phyloP scores from a whole-genome alignment of 805 yeast genomes.

The Ogataea pignaliae region DNA sequence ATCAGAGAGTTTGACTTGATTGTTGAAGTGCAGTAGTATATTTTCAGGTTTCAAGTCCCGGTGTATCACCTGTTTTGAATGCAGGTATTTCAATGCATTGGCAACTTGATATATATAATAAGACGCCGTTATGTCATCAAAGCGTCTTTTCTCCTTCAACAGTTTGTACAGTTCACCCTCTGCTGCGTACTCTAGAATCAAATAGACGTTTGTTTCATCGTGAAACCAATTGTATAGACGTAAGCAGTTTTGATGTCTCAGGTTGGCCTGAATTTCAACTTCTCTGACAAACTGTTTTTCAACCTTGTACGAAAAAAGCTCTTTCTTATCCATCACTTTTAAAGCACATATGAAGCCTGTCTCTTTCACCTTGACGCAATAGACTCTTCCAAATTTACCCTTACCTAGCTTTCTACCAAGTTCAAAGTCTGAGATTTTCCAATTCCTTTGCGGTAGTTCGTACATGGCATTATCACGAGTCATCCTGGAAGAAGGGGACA shows the following conservation, averaged over 20 bases:
- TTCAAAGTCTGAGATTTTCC: conserved; percentile 59
- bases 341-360: conserved; percentile 84
- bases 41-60: conserved; percentile 95
- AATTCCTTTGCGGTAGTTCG: conserved; percentile 9
- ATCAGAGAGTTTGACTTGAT: conserved; percentile 80
- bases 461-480: too few relatives aligned
- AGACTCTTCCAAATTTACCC: conserved; percentile 91
- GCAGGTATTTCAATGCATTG: conserved; percentile 71
- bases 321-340: conserved; percentile 85
- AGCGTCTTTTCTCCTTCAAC: conserved; percentile 60
- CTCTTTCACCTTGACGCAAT: conserved; percentile 72
- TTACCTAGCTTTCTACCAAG: conserved; percentile 85
- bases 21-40: conserved; percentile 70
- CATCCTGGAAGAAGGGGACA: background rate
- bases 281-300: conserved; percentile 87
- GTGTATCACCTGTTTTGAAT: conserved; percentile 76
- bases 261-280: conserved; percentile 80
- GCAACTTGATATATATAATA: conserved; percentile 81
- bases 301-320: conserved; percentile 66
- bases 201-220: conserved; percentile 74
- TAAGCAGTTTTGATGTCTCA: conserved; percentile 77
- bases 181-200: conserved; percentile 79
- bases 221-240: conserved; percentile 81
- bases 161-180: conserved; percentile 83
- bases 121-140: conserved; percentile 71